Percentiles rank a stretch among this genome's conserved stretches.
phyloP scores from a whole-genome alignment of 495 filamentous ascomycete genomes.

The Thermothielavioides terrestris region DNA sequence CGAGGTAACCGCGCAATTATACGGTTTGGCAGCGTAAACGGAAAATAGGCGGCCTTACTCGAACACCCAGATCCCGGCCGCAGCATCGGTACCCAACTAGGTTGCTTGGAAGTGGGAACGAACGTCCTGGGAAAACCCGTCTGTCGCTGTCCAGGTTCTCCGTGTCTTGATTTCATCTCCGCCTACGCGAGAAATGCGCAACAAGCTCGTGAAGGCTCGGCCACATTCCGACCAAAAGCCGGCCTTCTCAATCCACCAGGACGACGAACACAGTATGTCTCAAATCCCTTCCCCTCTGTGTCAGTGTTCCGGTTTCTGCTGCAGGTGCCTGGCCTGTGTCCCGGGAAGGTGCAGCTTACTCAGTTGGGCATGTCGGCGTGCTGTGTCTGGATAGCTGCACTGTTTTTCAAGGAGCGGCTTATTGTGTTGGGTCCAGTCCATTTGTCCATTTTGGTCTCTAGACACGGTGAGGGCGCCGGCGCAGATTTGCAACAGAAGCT shows the following conservation, averaged over 20 bases:
- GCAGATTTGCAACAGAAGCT: background rate
- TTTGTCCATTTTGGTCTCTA: too few species aligned
- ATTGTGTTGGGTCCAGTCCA: background rate
- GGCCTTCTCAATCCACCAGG: constrained; percentile 23
- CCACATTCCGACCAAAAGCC: constrained; percentile 25
- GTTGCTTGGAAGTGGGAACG: constrained; percentile 6
- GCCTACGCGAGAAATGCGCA: constrained; percentile 32
- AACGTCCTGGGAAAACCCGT: background rate
- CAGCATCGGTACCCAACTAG: too few species aligned
- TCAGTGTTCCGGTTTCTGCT: background rate
- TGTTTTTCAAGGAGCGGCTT: background rate
- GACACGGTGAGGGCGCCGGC: background rate
- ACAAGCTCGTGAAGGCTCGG: constrained; percentile 29
- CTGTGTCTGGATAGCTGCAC: background rate
- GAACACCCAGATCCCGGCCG: too few species aligned
- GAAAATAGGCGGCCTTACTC: too few species aligned
- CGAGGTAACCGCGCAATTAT: too few species aligned
- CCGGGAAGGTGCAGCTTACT: background rate
- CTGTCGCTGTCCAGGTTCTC: background rate
- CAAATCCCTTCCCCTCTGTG: background rate
- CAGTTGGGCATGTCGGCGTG: background rate
- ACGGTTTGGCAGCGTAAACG: too few species aligned
- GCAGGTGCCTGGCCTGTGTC: background rate
- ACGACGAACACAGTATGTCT: constrained; percentile 29
- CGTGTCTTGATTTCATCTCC: background rate